Evolutionary conservation across 768 basidiomycete species (phyloP), one percentile per base, ranked within the genome.

Genomic region (Boletellus ananiceps): DNA sequence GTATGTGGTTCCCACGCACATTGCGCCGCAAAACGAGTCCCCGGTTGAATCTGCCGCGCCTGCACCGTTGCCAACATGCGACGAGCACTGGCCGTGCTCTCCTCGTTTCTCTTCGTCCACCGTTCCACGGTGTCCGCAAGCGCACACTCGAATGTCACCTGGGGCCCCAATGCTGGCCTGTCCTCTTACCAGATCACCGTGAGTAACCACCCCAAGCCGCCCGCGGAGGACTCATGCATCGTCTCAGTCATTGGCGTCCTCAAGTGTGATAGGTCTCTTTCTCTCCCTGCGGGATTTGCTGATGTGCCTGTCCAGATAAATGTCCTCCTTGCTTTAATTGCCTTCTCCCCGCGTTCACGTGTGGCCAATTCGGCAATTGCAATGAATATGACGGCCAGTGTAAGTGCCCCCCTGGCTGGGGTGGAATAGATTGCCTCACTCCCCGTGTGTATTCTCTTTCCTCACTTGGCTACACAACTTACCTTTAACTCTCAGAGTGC

Each of bases 241-340:
- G 13, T 16, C 35, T 23, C 25, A 65, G 64, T 59, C 59, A 3
- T 50, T 66, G 19, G 47, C 36, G n/a, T 45, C 61, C 32, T 50
- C 62, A 31, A 40, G 50, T 38, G 45, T 27, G 31, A 55, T 21
- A 54, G 54, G 66, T 64, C 2, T 7, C n/a, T 42, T 19, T 41
- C 23, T 32, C 18, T 8, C 5, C 1, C 18, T 31, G 16, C 15
- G 11, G 29, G 6, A 14, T 16, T 33, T 44, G 23, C 35, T 44
- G 4, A 49, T 9, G 3, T 36, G 3, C 16, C 25, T 16, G 13
- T 35, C 1, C 19, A 83, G 82, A 73, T 25, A 74, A 80, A 67
- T 90, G 88, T 55, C 88, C 88, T 7, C 87, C 87, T 4, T 97
- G 94, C 69, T 99, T 99, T 76, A 98, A 99, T 68, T 99, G 95